Evolutionary conservation across 2,329 filamentous ascomycete genomes (phyloP), one percentile per base, ranked within the genome.

Genomic region (Colletotrichum sp.): DNA sequence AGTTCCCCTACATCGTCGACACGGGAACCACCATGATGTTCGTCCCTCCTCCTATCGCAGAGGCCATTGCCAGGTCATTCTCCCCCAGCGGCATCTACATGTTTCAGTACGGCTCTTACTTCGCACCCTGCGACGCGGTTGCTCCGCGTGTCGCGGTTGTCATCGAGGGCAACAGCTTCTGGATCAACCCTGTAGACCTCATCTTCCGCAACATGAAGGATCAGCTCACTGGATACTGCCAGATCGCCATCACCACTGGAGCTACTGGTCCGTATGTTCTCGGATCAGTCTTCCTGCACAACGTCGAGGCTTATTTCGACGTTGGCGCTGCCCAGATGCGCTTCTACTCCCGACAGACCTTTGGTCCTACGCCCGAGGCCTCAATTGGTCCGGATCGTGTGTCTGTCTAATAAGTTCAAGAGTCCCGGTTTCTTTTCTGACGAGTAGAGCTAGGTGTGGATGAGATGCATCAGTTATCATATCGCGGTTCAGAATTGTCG

Each of bases 21-120:
- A 89, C 87, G 18, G 88, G 88, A 36, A 90, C 89, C 3, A 88
- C 89, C 0, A 84, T 90, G 79, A 87, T 87, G 77, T 88, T 89
- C 76, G 80, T 90, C 2, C 89, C 89, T 13, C 86, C 86, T 13
- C 81, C 89, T 89, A 79, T 89, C 18, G 88, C 88, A 5, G 86
- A 89, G 49, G 81, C 84, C n/a, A 87, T 90, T 74, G 88, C 89
- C 69, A 79, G 78, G 4, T 81, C 86, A 0, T 91, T 90, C 77
- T 80, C 86, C 63, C 89, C 89, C 2, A 84, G 83, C 2, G 89
- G 87, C 30, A 83, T 85, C 16, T 90, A 88, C 78, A 78, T 88
- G 39, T 88, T 85, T 80, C 83, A 87, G 78, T 89, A 87, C 80
- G 87, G 85, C 28, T 82, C 84, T 65, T 90, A 89, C 79, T 90